Evolutionary conservation across 768 basidiomycete genomes (phyloP).

Genomic region (Boletus huronensis): DNA sequence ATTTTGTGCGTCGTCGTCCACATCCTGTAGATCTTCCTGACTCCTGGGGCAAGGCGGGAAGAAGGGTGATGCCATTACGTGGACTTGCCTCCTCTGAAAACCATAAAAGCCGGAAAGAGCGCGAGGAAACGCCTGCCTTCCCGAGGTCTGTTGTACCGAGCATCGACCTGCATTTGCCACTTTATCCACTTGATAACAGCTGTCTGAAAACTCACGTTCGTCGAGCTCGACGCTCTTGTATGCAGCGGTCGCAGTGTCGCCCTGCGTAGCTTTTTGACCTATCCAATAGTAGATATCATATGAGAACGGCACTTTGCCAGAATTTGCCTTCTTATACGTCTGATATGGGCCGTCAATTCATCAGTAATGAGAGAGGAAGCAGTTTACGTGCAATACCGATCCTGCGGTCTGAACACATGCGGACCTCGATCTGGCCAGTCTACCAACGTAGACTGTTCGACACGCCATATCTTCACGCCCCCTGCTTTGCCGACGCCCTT

Average conservation of each 20-base stretch:
- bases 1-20: conserved; percentile 28
- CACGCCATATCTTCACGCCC: conserved; percentile 56
- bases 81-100: conserved; percentile 35
- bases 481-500: conserved; percentile 38
- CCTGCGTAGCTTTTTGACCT: conserved; percentile 54
- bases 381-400: conserved; percentile 50
- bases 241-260: conserved; percentile 59
- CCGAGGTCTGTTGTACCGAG: conserved; percentile 31
- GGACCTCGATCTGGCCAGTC: conserved; percentile 10
- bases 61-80: neutral
- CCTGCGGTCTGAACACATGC: conserved; percentile 6
- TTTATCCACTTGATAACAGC: neutral
- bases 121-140: conserved; percentile 50
- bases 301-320: conserved; percentile 36
- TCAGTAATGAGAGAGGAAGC: neutral
- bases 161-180: neutral
- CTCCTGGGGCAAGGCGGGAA: neutral
- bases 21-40: conserved; percentile 49
- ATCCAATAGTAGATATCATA: conserved; percentile 69
- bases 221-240: conserved; percentile 69
- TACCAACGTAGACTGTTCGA: conserved; percentile 53
- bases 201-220: conserved; percentile 32
- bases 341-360: conserved; percentile 19
- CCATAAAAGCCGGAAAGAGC: conserved; percentile 47
- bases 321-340: conserved; percentile 54